Evolutionary conservation across 208 protist genomes (phyloP).

Genomic region (Trypanosoma mega): DNA sequence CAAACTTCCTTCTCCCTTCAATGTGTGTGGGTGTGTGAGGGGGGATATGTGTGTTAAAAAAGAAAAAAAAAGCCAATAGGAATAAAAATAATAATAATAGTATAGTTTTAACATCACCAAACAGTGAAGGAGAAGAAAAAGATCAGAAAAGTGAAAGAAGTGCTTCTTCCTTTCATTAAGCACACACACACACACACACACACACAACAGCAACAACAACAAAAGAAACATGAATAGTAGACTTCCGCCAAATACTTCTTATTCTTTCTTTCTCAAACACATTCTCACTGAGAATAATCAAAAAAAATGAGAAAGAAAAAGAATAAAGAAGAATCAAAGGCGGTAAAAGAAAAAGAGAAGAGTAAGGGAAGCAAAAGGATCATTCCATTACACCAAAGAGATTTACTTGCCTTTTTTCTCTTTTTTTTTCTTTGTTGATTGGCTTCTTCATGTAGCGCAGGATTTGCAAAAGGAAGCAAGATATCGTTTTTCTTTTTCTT

Average conservation of each 20-base stretch:
- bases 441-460: too few relatives aligned
- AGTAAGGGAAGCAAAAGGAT: background rate
- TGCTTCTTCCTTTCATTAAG: too few relatives aligned
- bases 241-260: too few relatives aligned
- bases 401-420: background rate
- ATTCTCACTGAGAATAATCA: too few relatives aligned
- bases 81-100: conserved; percentile 13
- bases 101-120: background rate
- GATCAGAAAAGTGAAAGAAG: background rate
- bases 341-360: conserved; percentile 15
- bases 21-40: background rate
- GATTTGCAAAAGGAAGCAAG: too few relatives aligned
- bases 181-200: conserved; percentile 3
- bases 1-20: conserved; percentile 6
- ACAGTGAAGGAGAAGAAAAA: background rate
- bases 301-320: conserved; percentile 10
- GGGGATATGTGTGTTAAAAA: conserved; percentile 2
- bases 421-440: too few relatives aligned
- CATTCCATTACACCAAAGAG: background rate
- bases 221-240: too few relatives aligned
- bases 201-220: too few relatives aligned
- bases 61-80: conserved; percentile 21
- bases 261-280: too few relatives aligned
- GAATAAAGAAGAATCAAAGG: too few relatives aligned
- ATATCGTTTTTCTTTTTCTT: too few relatives aligned